Evolutionary conservation across 2,329 filamentous ascomycete genomes (phyloP).

Genomic region (Colletotrichum lupini): DNA sequence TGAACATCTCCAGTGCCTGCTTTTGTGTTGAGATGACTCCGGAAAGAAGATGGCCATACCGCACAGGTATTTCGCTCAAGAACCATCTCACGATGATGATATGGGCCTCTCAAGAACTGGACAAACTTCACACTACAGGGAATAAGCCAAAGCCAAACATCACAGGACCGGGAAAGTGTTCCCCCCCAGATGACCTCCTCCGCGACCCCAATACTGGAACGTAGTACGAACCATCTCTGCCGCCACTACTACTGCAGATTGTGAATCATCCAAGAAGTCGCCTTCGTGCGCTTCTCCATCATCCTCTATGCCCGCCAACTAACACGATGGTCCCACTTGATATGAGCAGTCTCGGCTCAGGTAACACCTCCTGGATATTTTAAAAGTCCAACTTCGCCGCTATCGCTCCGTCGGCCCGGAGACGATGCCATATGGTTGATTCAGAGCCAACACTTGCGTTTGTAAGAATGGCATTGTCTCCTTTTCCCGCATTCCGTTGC

Average conservation of each 20-base stretch:
- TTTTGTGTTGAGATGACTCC: constrained; percentile 29
- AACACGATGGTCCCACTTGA: too few species aligned
- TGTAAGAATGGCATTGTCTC: too few species aligned
- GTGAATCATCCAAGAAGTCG: constrained; percentile 37
- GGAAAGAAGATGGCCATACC: constrained; percentile 16
- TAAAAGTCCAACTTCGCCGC: too few species aligned
- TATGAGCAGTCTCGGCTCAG: too few species aligned
- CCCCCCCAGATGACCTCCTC: background rate
- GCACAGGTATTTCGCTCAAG: background rate
- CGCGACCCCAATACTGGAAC: background rate
- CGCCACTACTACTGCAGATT: constrained; percentile 35
- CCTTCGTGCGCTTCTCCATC: background rate
- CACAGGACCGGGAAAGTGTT: background rate
- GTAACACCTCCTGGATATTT: too few species aligned
- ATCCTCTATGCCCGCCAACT: constrained; percentile 27
- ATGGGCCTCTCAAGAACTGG: background rate
- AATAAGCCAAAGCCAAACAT: background rate
- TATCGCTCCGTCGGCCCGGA: too few species aligned
- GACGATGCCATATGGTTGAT: too few species aligned
- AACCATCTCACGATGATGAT: background rate
- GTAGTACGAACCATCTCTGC: constrained; percentile 14
- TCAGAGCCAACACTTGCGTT: too few species aligned
- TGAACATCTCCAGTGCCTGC: constrained; percentile 31
- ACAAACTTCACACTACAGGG: background rate
- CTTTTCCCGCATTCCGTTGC: too few species aligned